phyloP scores from a whole-genome alignment of 2,329 filamentous ascomycete species.

The Tolypocladium guangdongense region DNA sequence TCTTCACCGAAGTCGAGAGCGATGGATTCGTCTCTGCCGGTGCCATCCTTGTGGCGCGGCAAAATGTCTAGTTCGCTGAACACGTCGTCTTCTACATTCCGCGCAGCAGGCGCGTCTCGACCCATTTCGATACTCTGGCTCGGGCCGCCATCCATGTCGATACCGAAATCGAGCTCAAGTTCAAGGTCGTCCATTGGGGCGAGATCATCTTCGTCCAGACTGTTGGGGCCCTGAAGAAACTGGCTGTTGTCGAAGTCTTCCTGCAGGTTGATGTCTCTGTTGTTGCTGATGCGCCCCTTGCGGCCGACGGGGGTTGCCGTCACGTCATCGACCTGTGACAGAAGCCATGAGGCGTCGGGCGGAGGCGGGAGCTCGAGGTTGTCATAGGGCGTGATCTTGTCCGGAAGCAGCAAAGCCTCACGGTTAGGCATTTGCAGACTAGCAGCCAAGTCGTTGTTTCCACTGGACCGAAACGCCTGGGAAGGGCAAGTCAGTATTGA shows the following conservation, averaged over 20 bases:
- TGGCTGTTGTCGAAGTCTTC: conserved; percentile 68
- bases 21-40: conserved; percentile 44
- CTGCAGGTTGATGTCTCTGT: conserved; percentile 57
- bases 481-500: conserved; percentile 16
- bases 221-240: conserved; percentile 59
- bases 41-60: conserved; percentile 43
- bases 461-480: conserved; percentile 85
- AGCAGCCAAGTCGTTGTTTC: conserved; percentile 89
- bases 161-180: conserved; percentile 62
- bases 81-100: conserved; percentile 59
- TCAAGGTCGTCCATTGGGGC: conserved; percentile 56
- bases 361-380: conserved; percentile 67
- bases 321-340: conserved; percentile 61
- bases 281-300: conserved; percentile 45
- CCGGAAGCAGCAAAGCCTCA: conserved; percentile 78
- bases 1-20: conserved; percentile 42
- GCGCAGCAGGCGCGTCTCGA: conserved; percentile 66
- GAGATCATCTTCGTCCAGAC: conserved; percentile 46
- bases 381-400: conserved; percentile 88
- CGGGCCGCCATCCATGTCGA: conserved; percentile 58
- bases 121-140: conserved; percentile 75
- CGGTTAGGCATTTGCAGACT: conserved; percentile 73
- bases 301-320: conserved; percentile 42
- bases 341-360: conserved; percentile 75
- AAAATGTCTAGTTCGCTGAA: conserved; percentile 52